Evolutionary conservation across 2,329 filamentous ascomycete species (phyloP), one percentile per base, ranked within the genome.

Genomic region (Nothophaeocryptopus gaeumannii): DNA sequence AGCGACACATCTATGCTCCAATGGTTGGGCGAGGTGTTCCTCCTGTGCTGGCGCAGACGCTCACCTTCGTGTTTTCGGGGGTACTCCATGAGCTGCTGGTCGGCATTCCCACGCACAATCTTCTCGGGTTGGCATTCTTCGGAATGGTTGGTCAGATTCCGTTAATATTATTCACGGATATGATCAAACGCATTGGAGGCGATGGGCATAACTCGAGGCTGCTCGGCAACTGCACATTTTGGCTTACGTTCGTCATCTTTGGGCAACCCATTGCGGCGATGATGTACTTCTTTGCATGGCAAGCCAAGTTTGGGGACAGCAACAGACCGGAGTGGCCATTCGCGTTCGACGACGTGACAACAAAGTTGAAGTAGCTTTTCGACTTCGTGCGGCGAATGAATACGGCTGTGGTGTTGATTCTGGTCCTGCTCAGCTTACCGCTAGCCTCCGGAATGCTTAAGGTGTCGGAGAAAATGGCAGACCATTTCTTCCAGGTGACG

Each of bases 231-330:
- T 84, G 85, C 64, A 91, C 95, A 50, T 99, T 99, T 70, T 97
- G 93, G 93, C 78, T 96, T 14, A 92, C 88, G 10, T 99, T 99
- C 66, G 96, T 92, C 58, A 82, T 97, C 2, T 86, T 99, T 10
- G 93, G 93, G 3, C 93, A 99, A 74, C 93, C 93, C 0, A 81
- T 97, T 61, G 93, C 89, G 1, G 91, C 89, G 0, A 74, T 99
- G 53, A 78, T 95, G 67, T 99, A 99, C 70, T 99, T 96, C 70
- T 97, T 97, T 67, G 91, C 91, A 1, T 99, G 93, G 92, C 92
- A 97, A 72, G 89, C 89, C 47, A 97, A 97, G 74, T 96, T 96
- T 67, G 93, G 93, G 3, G 49, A 38, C 37, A 8, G 50, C 51
- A 10, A 47, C 45, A 45, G 54, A 29, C 60, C 51, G 14, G 56